phyloP scores from a whole-genome alignment of 441 rosid genomes.

The Breynia disticha region DNA sequence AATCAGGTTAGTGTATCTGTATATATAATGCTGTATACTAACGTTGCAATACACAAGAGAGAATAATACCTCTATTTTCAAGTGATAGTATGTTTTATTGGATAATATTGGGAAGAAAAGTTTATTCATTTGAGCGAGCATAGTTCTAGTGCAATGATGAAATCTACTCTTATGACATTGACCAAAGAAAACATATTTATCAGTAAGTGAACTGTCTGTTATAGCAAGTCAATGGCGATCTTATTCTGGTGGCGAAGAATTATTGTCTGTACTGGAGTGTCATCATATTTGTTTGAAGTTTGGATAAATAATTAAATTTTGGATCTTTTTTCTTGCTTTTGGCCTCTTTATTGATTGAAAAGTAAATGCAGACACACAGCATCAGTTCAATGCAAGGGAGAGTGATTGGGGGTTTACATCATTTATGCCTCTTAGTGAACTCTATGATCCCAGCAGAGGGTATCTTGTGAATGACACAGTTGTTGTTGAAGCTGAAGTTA shows the following conservation, averaged over 20 bases:
- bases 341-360: slow-evolving; percentile 2
- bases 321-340: neutral
- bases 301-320: too few relatives aligned
- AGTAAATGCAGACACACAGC: slow-evolving; percentile 61
- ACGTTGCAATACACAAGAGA: too few relatives aligned
- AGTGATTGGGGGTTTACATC: slow-evolving; percentile 95
- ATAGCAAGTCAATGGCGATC: too few relatives aligned
- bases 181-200: neutral
- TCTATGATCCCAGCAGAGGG: slow-evolving; percentile 72
- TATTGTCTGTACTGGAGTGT: too few relatives aligned
- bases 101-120: neutral
- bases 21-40: too few relatives aligned
- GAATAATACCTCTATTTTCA: too few relatives aligned
- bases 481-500: slow-evolving; percentile 79
- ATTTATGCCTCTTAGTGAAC: slow-evolving; percentile 81
- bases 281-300: too few relatives aligned
- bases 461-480: slow-evolving; percentile 65
- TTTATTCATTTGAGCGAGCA: neutral
- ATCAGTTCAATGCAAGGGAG: slow-evolving; percentile 80
- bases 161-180: neutral
- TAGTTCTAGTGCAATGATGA: neutral
- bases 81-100: neutral
- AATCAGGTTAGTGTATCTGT: too few relatives aligned
- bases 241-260: too few relatives aligned
- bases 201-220: neutral